Evolutionary conservation across 768 basidiomycete species (phyloP).

Genomic region (Leucosporidium creatinivorum): DNA sequence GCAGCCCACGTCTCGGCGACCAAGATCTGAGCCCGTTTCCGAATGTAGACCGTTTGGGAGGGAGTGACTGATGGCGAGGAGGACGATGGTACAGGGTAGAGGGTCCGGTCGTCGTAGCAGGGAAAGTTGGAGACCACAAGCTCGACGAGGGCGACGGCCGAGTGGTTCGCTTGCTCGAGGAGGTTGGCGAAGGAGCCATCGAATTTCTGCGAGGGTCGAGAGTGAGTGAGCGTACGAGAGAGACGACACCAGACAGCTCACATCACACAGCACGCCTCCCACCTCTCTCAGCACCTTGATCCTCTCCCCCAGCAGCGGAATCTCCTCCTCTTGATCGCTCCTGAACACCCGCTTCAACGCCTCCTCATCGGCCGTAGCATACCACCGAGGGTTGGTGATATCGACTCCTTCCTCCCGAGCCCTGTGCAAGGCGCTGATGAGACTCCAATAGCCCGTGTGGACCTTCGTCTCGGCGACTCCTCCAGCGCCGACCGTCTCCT

Average conservation of each 20-base stretch:
- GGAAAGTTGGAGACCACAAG: slow-evolving; percentile 65
- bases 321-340: slow-evolving; percentile 50
- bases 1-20: slow-evolving; percentile 80
- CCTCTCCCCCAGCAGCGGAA: slow-evolving; percentile 65
- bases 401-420: slow-evolving; percentile 70
- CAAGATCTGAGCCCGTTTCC: slow-evolving; percentile 87
- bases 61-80: background rate
- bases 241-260: slow-evolving; percentile 47
- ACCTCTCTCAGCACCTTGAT: slow-evolving; percentile 71
- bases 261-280: slow-evolving; percentile 62
- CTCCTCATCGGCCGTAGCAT: slow-evolving; percentile 49
- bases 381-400: slow-evolving; percentile 70
- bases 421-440: slow-evolving; percentile 77
- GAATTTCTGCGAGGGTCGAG: slow-evolving; percentile 48
- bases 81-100: slow-evolving; percentile 2
- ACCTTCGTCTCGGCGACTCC: slow-evolving; percentile 47
- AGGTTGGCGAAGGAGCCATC: slow-evolving; percentile 66
- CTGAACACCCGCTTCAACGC: slow-evolving; percentile 42
- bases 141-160: slow-evolving; percentile 65
- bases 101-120: slow-evolving; percentile 56
- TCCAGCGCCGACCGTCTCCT: slow-evolving; percentile 16
- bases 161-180: slow-evolving; percentile 54
- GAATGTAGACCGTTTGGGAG: slow-evolving; percentile 56
- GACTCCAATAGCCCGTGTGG: slow-evolving; percentile 74
- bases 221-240: background rate